Percentiles rank a stretch among this genome's conserved stretches.
phyloP scores from a whole-genome alignment of 2,329 filamentous ascomycete species.

The Fusarium palustre region DNA sequence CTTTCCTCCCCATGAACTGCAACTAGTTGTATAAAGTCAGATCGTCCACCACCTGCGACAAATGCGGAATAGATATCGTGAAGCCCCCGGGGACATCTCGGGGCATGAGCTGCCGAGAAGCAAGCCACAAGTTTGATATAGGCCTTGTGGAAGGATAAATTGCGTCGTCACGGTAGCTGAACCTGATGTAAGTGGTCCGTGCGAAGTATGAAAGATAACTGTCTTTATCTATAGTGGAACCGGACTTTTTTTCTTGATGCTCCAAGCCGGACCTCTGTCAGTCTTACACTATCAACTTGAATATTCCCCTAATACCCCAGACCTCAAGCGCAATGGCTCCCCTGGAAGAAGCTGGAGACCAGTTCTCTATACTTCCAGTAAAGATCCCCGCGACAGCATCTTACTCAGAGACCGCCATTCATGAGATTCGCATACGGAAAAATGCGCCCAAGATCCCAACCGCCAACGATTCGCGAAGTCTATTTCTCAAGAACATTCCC shows the following conservation, averaged over 20 bases:
- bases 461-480: conserved; percentile 77
- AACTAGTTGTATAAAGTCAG: no score
- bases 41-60: no score
- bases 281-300: conserved; percentile 3
- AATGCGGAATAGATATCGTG: no score
- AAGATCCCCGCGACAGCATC: conserved; percentile 72
- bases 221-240: conserved; percentile 31
- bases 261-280: conserved; percentile 2
- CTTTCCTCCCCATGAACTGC: no score
- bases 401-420: conserved; percentile 71
- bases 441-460: conserved; percentile 84
- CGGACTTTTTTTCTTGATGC: conserved; percentile 40
- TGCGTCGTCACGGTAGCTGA: no score
- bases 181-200: conserved; percentile 25
- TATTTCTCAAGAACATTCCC: conserved; percentile 93
- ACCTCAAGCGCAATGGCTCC: conserved; percentile 46
- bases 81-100: no score
- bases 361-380: conserved; percentile 77
- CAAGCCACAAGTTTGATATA: no score
- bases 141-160: no score
- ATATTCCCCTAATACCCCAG: background rate
- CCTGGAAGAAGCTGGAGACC: conserved; percentile 53
- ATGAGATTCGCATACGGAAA: conserved; percentile 88
- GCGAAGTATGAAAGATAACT: background rate
- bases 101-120: no score